Percentiles rank a stretch among this genome's conserved stretches.
Evolutionary conservation across 148 eudicot genomes (phyloP).

Genomic region (Amaranthus hypochondriacus): DNA sequence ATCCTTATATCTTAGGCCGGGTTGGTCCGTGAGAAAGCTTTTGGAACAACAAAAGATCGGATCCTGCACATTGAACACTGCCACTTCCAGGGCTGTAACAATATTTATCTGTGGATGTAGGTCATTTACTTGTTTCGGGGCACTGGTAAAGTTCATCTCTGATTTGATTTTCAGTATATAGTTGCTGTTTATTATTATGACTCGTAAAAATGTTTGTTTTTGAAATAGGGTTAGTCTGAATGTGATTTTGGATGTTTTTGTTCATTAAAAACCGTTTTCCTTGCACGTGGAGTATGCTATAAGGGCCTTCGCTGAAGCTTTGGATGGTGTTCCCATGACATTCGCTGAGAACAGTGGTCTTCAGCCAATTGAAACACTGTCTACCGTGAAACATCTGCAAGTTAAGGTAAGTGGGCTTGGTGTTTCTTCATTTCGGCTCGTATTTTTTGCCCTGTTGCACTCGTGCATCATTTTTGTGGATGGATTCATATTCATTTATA

Average conservation of each 20-base stretch:
- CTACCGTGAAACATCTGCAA: slow-evolving; percentile 92
- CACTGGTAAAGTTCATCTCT: background rate
- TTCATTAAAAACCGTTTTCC: background rate
- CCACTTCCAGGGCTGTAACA: slow-evolving; percentile 94
- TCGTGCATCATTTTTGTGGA: too few species aligned
- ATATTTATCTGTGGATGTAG: slow-evolving; percentile 92
- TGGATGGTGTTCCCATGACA: slow-evolving; percentile 93
- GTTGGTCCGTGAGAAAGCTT: slow-evolving; percentile 88
- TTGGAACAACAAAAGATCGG: slow-evolving; percentile 91
- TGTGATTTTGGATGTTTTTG: background rate
- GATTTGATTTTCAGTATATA: background rate
- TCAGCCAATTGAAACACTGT: slow-evolving; percentile 86
- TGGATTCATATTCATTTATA: too few species aligned
- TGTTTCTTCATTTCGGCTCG: background rate
- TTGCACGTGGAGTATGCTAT: slow-evolving; percentile 88
- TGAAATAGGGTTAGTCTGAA: background rate
- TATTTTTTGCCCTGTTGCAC: too few species aligned
- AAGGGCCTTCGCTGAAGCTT: slow-evolving; percentile 92
- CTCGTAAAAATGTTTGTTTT: too few species aligned
- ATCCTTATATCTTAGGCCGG: slow-evolving; percentile 58
- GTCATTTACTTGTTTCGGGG: slow-evolving; percentile 10
- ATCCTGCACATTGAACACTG: slow-evolving; percentile 93
- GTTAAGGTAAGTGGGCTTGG: slow-evolving; percentile 51
- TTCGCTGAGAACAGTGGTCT: slow-evolving; percentile 97
- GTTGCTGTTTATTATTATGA: too few species aligned